Percentiles rank a stretch among this genome's conserved stretches.
Evolutionary conservation across 1,284 basidiomycete species (phyloP).

Genomic region (Microbotryum violaceum): DNA sequence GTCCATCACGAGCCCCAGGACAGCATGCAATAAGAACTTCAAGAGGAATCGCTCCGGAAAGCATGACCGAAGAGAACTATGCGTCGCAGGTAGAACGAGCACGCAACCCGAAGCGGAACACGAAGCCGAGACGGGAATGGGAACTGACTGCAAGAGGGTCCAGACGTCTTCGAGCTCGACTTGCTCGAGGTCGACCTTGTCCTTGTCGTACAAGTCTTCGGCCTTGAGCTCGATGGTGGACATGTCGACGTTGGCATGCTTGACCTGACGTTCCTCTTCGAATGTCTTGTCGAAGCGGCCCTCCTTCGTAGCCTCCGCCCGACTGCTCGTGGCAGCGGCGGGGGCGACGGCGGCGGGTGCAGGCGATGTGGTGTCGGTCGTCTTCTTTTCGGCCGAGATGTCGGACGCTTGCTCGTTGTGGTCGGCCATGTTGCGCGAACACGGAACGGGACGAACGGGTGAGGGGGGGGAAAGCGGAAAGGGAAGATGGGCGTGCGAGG

Average conservation of each 20-base stretch:
- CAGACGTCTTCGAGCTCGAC: slow-evolving; percentile 95
- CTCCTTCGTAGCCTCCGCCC: slow-evolving; percentile 12
- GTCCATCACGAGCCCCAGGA: too few relatives aligned
- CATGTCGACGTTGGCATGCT: slow-evolving; percentile 44
- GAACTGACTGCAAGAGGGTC: slow-evolving; percentile 78
- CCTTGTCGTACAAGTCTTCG: slow-evolving; percentile 64
- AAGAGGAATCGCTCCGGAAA: too few relatives aligned
- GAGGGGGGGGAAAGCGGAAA: too few relatives aligned
- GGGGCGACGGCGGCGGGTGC: slow-evolving; percentile 6
- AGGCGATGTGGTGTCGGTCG: not conserved
- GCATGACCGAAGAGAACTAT: too few relatives aligned
- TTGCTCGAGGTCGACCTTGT: slow-evolving; percentile 97
- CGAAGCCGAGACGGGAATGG: too few relatives aligned
- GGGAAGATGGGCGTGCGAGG: too few relatives aligned
- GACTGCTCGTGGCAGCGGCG: not conserved
- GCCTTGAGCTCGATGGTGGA: slow-evolving; percentile 72
- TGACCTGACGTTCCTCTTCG: slow-evolving; percentile 28
- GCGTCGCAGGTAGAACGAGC: too few relatives aligned
- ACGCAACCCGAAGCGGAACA: too few relatives aligned
- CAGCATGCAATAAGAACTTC: too few relatives aligned
- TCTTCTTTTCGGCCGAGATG: slow-evolving; percentile 13
- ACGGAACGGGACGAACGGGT: too few relatives aligned
- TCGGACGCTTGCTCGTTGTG: not conserved
- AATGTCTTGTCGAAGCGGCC: slow-evolving; percentile 33
- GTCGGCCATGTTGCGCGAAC: too few relatives aligned